These are phyloP conservation scores for Mrakia blollopis DNA, from an alignment of 768 basidiomycete genomes.

Conservation along the genomic window DNA sequence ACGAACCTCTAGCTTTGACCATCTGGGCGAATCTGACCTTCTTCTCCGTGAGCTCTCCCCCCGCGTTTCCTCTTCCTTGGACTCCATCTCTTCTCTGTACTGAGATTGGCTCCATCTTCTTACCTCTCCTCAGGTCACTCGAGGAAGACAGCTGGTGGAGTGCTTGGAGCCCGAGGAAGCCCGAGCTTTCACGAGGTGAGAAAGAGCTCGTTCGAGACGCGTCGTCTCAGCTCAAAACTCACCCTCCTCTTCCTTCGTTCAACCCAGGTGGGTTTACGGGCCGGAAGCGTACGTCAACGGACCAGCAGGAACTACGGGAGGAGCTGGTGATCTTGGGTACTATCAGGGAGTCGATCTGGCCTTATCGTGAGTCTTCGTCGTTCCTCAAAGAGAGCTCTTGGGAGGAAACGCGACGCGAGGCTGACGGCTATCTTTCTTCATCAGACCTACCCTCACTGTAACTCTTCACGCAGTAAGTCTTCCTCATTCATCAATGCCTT, in stretches of 20 bases:
- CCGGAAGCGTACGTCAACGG: background rate
- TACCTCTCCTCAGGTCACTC: background rate
- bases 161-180: constrained; percentile 10
- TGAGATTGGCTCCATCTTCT: no score
- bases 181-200: background rate
- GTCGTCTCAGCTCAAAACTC: no score
- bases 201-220: no score
- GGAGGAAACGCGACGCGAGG: background rate
- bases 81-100: no score
- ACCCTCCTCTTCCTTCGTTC: no score
- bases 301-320: background rate
- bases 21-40: constrained; percentile 17
- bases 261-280: background rate
- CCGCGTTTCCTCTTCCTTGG: no score
- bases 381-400: background rate
- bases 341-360: constrained; percentile 7
- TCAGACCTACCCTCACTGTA: background rate
- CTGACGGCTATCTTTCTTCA: background rate
- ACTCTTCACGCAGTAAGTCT: background rate
- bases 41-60: background rate
- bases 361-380: background rate
- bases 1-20: background rate
- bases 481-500: background rate
- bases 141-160: constrained; percentile 1
- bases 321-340: constrained; percentile 4